Base-by-base conservation (phyloP, 257 asterid species). In the Fraxinus anomala region DNA sequence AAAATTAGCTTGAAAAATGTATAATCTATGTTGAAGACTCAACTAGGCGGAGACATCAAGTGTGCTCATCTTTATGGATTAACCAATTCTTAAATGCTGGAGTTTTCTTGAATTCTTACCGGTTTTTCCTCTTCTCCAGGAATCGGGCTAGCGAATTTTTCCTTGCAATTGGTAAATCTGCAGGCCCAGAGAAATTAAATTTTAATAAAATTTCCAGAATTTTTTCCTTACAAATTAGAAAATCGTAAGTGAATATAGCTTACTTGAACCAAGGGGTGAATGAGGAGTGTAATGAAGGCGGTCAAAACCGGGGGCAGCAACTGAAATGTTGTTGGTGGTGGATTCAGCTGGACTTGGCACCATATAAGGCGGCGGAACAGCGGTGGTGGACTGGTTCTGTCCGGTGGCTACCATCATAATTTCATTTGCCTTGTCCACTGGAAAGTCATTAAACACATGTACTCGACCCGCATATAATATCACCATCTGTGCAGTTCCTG, bases 151-250 rank as follows among this genome's bases (percentile, higher is more conserved):
- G 79, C 13, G 97, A 91, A 33, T 82, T 85, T 63, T 88, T 86
- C 82, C 97, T 85, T 0, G 92, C 91, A 33, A 91, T 87, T 2
- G 97, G 94, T 42, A 91, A 82, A 83, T 86, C 96, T 86, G 85
- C 65, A 82, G 68, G 24, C 65, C 65, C 24, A 56, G 2, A 2
- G 11, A 33, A 66, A 40, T 40, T 42, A n/a, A 21, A 1, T 9
- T 2, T 30, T 30, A 54, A 3, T 19, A 23, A 47, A 75, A 68
- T 49, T 7, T 0, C 8, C 26, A 56, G 16, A 36, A 2, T 40
- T 9, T 40, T 40, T 10, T 0, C 4, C 14, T 9, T 11, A 40
- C 2, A 40, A 11, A 37, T 37, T 37, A 40, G 3, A 37, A 37
- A 37, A 37, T 40, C 0, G 0, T 11, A 10, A 40, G 14, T 40